Evolutionary conservation across 805 yeast genomes (phyloP), one percentile per base, ranked within the genome.

Genomic region (Lachancea sp.): DNA sequence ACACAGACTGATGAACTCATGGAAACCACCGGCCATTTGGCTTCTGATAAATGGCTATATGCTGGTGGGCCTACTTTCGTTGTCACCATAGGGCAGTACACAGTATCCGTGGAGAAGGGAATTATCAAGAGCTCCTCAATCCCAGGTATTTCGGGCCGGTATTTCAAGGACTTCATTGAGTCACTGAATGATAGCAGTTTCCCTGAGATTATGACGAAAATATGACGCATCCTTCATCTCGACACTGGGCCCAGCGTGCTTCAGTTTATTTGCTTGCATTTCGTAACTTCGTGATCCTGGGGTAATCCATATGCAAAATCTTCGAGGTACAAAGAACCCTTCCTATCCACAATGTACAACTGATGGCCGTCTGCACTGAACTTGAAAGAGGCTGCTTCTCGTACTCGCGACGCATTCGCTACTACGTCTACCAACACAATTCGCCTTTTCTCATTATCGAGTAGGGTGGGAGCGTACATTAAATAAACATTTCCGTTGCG

Each of bases 251-350:
- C 8, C 20, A 13, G 15, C 7, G 20, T 5, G 4, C 8, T 19
- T 48, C 48, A 63, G 45, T 65, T 68, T 12, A 78, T 63, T 29
- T 78, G 73, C 56, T 80, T 80, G 62, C 84, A 78, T 55, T 81
- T 74, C 2, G 83, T 73, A 6, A 82, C 80, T 13, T 78, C 81
- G 18, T 71, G 72, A 49, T 77, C 78, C 47, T 78, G 80, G 9
- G 92, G 92, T 17, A 80, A 61, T 2, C 94, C 96, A 39, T 87
- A 89, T 11, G 92, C 83, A 63, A 88, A 89, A 62, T 89, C 97
- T 50, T 83, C 85, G 23, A 88, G 75, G 46, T 80, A 79, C 34
- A 88, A 64, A 0, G 77, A 61, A 0, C 97, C 97, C 52, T 83
- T 85, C 29, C 96, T 67, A 60, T 89, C 97, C 12, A 87, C 71